phyloP scores from a whole-genome alignment of 805 yeast species.

The Wickerhamomyces xylosicus region DNA sequence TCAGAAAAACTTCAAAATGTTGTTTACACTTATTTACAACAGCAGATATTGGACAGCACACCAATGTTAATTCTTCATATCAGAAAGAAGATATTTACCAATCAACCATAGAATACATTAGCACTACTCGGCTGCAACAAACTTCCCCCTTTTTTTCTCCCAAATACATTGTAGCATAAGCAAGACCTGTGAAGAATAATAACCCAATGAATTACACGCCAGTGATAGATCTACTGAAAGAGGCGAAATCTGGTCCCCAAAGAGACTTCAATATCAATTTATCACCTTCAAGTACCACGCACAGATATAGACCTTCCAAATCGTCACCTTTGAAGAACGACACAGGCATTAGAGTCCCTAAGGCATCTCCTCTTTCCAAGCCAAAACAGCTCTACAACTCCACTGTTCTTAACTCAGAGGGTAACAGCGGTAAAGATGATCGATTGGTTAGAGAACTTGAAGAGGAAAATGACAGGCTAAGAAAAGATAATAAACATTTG shows the following conservation, averaged over 20 bases:
- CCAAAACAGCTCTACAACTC: background rate
- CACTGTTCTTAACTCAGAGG: background rate
- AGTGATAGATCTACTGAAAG: background rate
- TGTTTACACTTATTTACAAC: no score
- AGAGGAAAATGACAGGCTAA: background rate
- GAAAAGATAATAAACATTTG: background rate
- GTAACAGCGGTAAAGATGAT: no score
- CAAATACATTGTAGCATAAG: no score
- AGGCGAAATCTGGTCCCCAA: background rate
- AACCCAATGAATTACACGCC: background rate
- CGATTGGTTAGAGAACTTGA: background rate
- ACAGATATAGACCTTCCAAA: background rate
- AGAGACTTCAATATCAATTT: background rate
- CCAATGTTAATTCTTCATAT: no score
- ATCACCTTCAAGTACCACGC: background rate
- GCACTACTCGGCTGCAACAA: no score
- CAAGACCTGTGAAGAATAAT: no score
- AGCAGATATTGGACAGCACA: no score
- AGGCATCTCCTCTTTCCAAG: background rate
- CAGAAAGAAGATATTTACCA: no score
- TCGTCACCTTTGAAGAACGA: background rate
- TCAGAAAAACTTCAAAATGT: no score
- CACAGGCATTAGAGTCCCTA: background rate
- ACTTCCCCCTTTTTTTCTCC: no score
- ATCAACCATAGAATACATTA: no score